These are phyloP conservation scores for Fraxinus greggii DNA, from an alignment of 305 asterid genomes.

Conservation along the genomic window DNA sequence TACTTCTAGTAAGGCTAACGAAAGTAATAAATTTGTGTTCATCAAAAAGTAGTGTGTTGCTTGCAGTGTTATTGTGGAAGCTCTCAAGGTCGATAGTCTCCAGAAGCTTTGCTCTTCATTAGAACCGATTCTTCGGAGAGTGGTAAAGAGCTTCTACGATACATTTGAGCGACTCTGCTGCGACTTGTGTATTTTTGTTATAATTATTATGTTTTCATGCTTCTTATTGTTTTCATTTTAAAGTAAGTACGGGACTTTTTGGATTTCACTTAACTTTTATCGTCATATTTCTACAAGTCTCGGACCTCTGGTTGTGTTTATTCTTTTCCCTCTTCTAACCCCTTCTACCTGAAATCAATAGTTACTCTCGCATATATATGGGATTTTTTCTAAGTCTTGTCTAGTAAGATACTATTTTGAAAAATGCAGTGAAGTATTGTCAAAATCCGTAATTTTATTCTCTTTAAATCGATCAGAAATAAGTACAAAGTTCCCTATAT, in stretches of 20 bases:
- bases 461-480: background rate
- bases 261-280: background rate
- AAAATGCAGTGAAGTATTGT: background rate
- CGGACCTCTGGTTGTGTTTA: background rate
- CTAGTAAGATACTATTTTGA: background rate
- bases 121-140: constrained; percentile 96
- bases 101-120: constrained; percentile 93
- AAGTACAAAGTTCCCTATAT: background rate
- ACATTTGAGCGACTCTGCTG: background rate
- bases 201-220: background rate
- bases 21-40: background rate
- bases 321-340: background rate
- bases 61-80: constrained; percentile 95
- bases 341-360: background rate
- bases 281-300: background rate
- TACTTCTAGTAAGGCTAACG: background rate
- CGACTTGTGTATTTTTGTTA: constrained; percentile 5
- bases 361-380: background rate
- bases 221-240: background rate
- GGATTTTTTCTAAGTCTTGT: background rate
- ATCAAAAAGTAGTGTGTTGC: constrained; percentile 10
- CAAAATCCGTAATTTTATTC: background rate
- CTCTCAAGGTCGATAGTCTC: constrained; percentile 87
- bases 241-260: background rate
- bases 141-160: constrained; percentile 46